Evolutionary conservation across 345 rosid genomes (phyloP).

Genomic region (Excoecaria agallocha): DNA sequence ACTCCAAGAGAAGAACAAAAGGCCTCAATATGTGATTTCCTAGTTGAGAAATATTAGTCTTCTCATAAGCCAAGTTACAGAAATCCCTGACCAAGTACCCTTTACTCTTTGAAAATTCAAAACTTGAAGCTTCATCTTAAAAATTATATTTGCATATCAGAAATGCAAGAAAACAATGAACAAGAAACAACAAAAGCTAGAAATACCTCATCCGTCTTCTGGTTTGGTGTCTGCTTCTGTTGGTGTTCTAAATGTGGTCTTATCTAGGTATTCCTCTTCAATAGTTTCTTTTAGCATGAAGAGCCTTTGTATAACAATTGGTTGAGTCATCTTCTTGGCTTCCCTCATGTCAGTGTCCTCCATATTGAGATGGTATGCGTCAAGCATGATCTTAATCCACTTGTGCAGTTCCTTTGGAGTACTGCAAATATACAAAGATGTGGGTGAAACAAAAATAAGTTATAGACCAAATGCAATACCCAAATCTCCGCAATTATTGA

Average conservation of each 20-base stretch:
- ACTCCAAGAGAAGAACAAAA: background rate
- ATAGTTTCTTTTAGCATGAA: constrained; percentile 79
- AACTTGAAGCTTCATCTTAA: background rate
- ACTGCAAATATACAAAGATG: constrained; percentile 33
- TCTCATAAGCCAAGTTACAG: no score
- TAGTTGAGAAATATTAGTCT: background rate
- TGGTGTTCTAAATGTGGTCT: constrained; percentile 11
- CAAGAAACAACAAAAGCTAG: background rate
- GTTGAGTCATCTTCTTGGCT: constrained; percentile 77
- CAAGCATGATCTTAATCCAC: constrained; percentile 90
- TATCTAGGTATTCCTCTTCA: constrained; percentile 77
- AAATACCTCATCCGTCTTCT: constrained; percentile 36
- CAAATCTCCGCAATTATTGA: background rate
- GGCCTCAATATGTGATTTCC: background rate
- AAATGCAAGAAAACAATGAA: background rate
- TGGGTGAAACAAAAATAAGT: background rate
- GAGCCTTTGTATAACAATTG: constrained; percentile 85
- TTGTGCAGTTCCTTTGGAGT: constrained; percentile 91
- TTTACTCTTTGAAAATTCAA: background rate
- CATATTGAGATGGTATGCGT: constrained; percentile 68
- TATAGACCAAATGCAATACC: background rate
- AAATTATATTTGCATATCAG: background rate
- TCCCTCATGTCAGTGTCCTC: constrained; percentile 83
- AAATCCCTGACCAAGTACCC: background rate
- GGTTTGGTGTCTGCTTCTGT: constrained; percentile 26